phyloP scores from a whole-genome alignment of 257 asterid species.

The Solanum clarkiae region DNA sequence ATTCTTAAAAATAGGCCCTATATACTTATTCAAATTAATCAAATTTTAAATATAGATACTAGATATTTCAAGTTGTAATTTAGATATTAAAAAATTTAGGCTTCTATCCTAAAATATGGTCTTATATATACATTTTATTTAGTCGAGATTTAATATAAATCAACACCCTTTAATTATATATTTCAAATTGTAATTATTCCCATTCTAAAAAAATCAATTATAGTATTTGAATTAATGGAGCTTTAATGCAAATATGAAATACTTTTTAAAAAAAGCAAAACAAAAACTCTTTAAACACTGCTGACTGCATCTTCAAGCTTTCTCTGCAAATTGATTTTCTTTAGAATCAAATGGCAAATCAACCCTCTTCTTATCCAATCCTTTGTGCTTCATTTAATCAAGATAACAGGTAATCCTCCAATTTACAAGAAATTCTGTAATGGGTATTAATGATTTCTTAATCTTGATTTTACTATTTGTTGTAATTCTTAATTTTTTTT shows the following conservation, averaged over 20 bases:
- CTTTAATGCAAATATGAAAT: too few species aligned
- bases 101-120: background rate
- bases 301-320: background rate
- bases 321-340: background rate
- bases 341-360: conserved; percentile 32
- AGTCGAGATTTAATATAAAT: rapidly evolving
- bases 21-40: too few species aligned
- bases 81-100: background rate
- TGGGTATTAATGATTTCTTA: background rate
- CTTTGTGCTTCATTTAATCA: conserved; percentile 86
- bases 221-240: background rate
- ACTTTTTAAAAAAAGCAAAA: background rate
- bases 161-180: background rate
- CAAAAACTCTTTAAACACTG: background rate
- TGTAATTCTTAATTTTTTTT: background rate
- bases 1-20: too few species aligned
- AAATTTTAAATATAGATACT: too few species aligned
- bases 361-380: conserved; percentile 39
- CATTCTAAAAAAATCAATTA: too few species aligned
- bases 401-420: conserved; percentile 48
- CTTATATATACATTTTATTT: background rate
- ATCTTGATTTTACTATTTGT: background rate
- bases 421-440: background rate
- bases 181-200: background rate
- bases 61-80: background rate